Evolutionary conservation across 345 rosid species (phyloP), one percentile per base, ranked within the genome.

Genomic region (Sisymbrium irio): DNA sequence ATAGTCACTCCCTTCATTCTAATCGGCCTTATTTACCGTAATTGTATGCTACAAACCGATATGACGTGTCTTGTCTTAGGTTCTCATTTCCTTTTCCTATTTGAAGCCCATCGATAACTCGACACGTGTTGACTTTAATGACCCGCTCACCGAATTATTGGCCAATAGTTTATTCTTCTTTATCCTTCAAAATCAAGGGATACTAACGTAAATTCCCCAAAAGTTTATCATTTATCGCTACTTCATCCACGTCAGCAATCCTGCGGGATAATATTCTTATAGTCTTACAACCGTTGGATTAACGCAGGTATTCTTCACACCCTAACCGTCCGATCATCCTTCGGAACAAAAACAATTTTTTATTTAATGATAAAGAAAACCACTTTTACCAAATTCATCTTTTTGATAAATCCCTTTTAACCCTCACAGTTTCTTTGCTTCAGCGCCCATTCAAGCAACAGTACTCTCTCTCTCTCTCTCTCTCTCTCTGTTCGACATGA

Each of bases 321-420:
- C 79, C 79, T 27, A 70, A 15, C 83, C 83, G 77, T 79, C 76
- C 30, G 85, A 79, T 82, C n/a, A 70, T 10, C 22, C 15, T 71
- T 50, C n/a, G 10, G 1, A 27, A 22, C 25, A 13, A 55, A 68
- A 40, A 28, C 46, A 28, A 1, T 30, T 8, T 69, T 45, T 33
- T 6, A 14, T 20, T 18, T 33, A 65, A 50, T 25, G 7, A 39
- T 41, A 53, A 18, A 54, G 75, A 59, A 70, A 71, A 60, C 66
- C 67, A 33, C 40, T 22, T 65, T 39, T 49, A 33, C 32, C 20
- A 12, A 53, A 9, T 32, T 3, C 20, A 6, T 39, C 19, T 49
- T 60, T 49, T 7, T 18, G 22, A n/a, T 6, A 54, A 73, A 65
- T 45, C 40, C 42, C 25, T 35, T 20, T 9, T 37, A 35, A 59